Conservation (phyloP, 495 filamentous ascomycete genomes). For the Penicillium dipodomyicola region DNA sequence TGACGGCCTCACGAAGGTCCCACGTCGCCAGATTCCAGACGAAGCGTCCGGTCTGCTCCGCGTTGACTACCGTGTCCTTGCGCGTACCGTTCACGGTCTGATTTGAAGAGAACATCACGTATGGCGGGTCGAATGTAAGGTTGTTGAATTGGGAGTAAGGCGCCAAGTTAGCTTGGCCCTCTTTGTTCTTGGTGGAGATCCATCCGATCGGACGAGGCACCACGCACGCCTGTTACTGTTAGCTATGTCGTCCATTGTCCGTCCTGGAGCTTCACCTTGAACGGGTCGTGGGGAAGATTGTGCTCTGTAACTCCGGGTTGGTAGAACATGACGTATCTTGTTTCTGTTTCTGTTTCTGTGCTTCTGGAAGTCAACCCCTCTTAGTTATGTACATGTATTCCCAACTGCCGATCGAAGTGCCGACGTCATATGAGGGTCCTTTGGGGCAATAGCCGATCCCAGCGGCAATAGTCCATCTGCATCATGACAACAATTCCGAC, state of each 20-base stretch:
- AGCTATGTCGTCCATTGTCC: not conserved
- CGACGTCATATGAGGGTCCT: too few species aligned
- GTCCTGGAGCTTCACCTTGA: too few species aligned
- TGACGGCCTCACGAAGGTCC: constrained; percentile 49
- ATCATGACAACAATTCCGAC: too few species aligned
- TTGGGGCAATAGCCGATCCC: too few species aligned
- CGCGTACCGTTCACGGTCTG: constrained; percentile 40
- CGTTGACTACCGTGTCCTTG: constrained; percentile 56
- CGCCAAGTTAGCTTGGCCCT: constrained; percentile 48
- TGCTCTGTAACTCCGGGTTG: too few species aligned
- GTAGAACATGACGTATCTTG: too few species aligned
- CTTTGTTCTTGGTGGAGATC: constrained; percentile 41
- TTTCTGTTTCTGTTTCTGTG: too few species aligned
- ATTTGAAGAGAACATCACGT: constrained; percentile 57
- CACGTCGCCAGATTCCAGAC: constrained; percentile 53
- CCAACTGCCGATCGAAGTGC: too few species aligned
- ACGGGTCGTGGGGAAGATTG: too few species aligned
- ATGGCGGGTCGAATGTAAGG: constrained; percentile 55
- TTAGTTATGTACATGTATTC: too few species aligned
- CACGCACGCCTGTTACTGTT: constrained; percentile 34
- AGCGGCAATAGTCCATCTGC: too few species aligned
- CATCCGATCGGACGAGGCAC: constrained; percentile 45
- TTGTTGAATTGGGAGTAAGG: constrained; percentile 60
- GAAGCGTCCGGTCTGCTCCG: constrained; percentile 52
- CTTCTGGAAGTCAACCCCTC: too few species aligned